Conservation (phyloP, 805 yeast species). For the Starmera amethionina region DNA sequence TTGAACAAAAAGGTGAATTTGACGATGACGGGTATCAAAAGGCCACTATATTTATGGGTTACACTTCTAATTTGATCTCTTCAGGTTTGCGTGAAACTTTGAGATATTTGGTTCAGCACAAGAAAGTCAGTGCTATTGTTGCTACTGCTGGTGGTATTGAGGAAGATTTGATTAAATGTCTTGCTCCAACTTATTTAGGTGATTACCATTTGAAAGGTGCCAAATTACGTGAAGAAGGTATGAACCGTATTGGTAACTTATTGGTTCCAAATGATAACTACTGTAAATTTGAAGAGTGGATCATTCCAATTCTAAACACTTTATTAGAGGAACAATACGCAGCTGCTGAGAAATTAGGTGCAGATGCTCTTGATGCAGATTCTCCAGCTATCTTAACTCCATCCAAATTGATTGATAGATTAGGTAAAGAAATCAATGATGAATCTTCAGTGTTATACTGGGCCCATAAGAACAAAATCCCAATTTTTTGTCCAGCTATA, state of each 20-base stretch:
- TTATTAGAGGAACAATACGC: conserved; percentile 84
- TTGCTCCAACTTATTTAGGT: conserved; percentile 94
- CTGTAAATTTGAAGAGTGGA: conserved; percentile 98
- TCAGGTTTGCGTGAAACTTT: conserved; percentile 91
- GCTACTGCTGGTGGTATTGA: conserved; percentile 99
- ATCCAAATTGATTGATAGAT: conserved; percentile 79
- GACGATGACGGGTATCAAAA: conserved; percentile 73
- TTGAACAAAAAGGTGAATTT: conserved; percentile 62
- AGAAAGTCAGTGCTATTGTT: conserved; percentile 89
- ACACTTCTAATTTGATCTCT: conserved; percentile 90
- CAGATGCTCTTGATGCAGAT: conserved; percentile 51
- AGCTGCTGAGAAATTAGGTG: conserved; percentile 43
- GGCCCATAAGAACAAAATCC: conserved; percentile 96
- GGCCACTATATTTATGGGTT: conserved; percentile 90
- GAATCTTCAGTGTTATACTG: conserved; percentile 91
- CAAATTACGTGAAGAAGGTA: conserved; percentile 81
- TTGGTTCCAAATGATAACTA: conserved; percentile 97
- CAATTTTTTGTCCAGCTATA: conserved; percentile 93
- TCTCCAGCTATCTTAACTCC: conserved; percentile 79
- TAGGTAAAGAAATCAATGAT: conserved; percentile 92
- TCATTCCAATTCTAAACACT: conserved; percentile 83
- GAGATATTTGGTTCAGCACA: conserved; percentile 83
- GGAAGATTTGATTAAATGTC: conserved; percentile 92
- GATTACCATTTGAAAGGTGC: conserved; percentile 80
- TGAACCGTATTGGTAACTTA: conserved; percentile 96